Percentiles rank a stretch among this genome's conserved stretches.
phyloP scores from a whole-genome alignment of 2,329 filamentous ascomycete genomes.

The Arachnomyces sp. region DNA sequence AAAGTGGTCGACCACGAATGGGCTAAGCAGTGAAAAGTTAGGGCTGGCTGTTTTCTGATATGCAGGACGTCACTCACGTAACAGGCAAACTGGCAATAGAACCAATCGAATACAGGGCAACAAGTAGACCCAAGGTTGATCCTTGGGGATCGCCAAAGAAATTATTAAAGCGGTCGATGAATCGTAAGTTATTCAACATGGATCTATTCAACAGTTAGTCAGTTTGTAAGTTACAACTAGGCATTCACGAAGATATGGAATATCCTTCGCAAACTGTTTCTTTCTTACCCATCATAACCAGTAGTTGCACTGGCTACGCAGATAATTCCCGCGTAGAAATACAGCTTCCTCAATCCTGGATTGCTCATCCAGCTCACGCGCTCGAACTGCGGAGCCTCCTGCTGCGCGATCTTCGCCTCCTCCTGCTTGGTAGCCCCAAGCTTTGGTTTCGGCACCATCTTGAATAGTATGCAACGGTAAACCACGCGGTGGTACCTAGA shows the following conservation, averaged over 20 bases:
- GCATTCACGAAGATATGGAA: too few species aligned
- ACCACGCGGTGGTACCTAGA: too few species aligned
- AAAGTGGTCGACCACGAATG: conserved; percentile 6
- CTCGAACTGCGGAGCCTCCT: conserved; percentile 45
- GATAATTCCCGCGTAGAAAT: conserved; percentile 45
- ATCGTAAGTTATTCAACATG: conserved; percentile 38
- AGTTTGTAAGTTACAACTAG: too few species aligned
- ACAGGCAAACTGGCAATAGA: conserved; percentile 34
- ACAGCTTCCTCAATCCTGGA: conserved; percentile 49
- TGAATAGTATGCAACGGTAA: too few species aligned
- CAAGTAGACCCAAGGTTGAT: conserved; percentile 36
- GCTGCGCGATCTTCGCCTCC: conserved; percentile 33
- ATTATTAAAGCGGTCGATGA: conserved; percentile 29
- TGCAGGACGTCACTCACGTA: conserved; percentile 7
- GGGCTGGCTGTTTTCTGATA: too few species aligned
- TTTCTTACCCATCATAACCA: conserved; percentile 48
- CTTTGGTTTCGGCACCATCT: too few species aligned
- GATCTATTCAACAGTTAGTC: conserved; percentile 20
- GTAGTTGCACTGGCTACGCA: conserved; percentile 55
- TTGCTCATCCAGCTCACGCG: conserved; percentile 50
- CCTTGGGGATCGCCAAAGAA: conserved; percentile 33
- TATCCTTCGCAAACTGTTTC: too few species aligned
- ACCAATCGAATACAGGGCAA: conserved; percentile 38
- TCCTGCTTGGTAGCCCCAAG: too few species aligned
- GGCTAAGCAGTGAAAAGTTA: not conserved